A percentile compares a stretch with the other conserved stretches of the same genome.
phyloP scores from a whole-genome alignment of 805 yeast genomes.

The Wickerhamiella allomyrinae region DNA sequence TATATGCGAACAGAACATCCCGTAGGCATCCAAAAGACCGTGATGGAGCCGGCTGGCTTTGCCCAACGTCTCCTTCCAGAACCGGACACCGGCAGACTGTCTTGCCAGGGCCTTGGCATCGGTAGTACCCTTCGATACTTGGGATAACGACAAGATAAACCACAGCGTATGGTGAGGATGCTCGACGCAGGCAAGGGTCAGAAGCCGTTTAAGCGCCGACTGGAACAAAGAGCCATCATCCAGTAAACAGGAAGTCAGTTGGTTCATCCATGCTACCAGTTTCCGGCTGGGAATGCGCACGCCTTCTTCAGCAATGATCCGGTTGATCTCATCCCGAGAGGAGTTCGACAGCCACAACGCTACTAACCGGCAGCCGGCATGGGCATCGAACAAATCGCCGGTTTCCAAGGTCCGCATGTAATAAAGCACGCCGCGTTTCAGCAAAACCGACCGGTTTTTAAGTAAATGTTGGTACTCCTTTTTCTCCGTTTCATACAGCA shows the following conservation, averaged over 20 bases:
- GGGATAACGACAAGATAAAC: constrained; percentile 2
- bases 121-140: not conserved
- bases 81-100: not conserved
- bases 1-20: not conserved
- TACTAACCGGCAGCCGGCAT: constrained; percentile 36
- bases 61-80: not conserved
- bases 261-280: constrained; percentile 71
- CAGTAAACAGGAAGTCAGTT: constrained; percentile 56
- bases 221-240: constrained; percentile 54
- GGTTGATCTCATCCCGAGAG: constrained; percentile 31
- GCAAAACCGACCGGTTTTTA: constrained; percentile 30
- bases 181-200: not conserved
- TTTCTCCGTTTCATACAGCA: constrained; percentile 34
- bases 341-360: constrained; percentile 69
- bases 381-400: constrained; percentile 5
- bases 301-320: constrained; percentile 28
- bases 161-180: constrained; percentile 12
- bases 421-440: constrained; percentile 41
- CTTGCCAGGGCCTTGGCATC: not conserved
- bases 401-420: constrained; percentile 35
- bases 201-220: constrained; percentile 24
- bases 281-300: constrained; percentile 39
- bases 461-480: constrained; percentile 31
- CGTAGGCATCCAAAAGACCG: not conserved
- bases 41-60: not conserved